Percentiles rank a stretch among this genome's conserved stretches.
Evolutionary conservation across 2,329 filamentous ascomycete genomes (phyloP).

Genomic region (Neofusicoccum sp.): DNA sequence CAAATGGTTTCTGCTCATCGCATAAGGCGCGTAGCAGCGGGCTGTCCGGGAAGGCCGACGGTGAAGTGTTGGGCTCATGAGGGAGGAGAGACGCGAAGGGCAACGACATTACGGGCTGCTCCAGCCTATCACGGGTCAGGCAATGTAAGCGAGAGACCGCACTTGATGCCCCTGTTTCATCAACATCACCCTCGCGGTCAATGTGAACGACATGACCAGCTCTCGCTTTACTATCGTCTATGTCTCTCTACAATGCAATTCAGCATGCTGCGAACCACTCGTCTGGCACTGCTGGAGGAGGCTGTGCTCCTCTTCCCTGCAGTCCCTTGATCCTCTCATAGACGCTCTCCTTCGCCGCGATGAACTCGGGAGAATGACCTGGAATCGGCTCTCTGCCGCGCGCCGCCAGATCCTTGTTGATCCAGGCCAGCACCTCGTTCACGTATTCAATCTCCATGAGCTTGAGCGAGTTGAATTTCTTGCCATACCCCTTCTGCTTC

Average conservation of each 20-base stretch:
- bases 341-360: constrained; percentile 33
- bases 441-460: constrained; percentile 42
- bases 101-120: background rate
- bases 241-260: background rate
- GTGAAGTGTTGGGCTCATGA: background rate
- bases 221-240: no score
- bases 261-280: constrained; percentile 1
- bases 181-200: background rate
- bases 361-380: constrained; percentile 39
- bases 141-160: background rate
- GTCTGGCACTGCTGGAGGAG: constrained; percentile 27
- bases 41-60: background rate
- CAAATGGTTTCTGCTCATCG: background rate
- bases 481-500: constrained; percentile 39
- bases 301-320: constrained; percentile 20
- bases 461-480: constrained; percentile 46
- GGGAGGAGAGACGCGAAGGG: background rate
- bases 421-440: constrained; percentile 38
- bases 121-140: background rate
- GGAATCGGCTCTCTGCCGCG: constrained; percentile 24
- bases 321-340: constrained; percentile 33
- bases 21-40: background rate
- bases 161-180: background rate
- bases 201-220: no score
- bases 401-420: constrained; percentile 33